Evolutionary conservation across 1,284 basidiomycete genomes (phyloP).

Genomic region (Hemileia vastatrix): DNA sequence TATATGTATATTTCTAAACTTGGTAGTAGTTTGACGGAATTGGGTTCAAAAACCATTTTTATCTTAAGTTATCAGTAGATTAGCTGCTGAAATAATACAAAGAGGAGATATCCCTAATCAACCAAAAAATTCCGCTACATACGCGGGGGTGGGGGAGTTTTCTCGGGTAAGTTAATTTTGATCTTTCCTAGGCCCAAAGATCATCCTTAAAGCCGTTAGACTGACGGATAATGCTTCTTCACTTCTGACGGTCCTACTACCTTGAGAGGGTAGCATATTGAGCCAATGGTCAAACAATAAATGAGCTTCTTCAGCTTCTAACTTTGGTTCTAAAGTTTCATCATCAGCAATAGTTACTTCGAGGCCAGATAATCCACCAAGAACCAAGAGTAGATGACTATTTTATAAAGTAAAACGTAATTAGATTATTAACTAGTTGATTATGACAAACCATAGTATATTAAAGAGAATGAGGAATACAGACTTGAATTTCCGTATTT

Average conservation of each 20-base stretch:
- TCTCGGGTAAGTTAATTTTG: too few relatives aligned
- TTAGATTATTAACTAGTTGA: background rate
- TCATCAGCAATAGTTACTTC: conserved; percentile 38
- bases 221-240: conserved; percentile 29
- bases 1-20: too few relatives aligned
- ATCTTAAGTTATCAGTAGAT: too few relatives aligned
- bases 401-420: conserved; percentile 14
- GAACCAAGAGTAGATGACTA: conserved; percentile 36
- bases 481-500: conserved; percentile 16
- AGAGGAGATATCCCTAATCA: too few relatives aligned
- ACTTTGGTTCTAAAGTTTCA: conserved; percentile 29
- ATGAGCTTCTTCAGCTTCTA: conserved; percentile 33
- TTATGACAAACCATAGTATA: background rate
- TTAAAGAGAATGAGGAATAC: conserved; percentile 13
- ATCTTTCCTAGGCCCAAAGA: too few relatives aligned
- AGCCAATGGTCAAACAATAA: conserved; percentile 43
- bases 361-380: conserved; percentile 40
- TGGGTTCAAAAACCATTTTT: too few relatives aligned
- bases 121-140: too few relatives aligned
- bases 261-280: conserved; percentile 40
- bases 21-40: too few relatives aligned
- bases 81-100: too few relatives aligned
- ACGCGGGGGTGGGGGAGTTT: too few relatives aligned
- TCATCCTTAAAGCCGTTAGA: conserved; percentile 13
- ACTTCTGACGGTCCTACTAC: conserved; percentile 39